Conservation (phyloP, 108 stramenopile species). For the Hondaea fermentalgiana region DNA sequence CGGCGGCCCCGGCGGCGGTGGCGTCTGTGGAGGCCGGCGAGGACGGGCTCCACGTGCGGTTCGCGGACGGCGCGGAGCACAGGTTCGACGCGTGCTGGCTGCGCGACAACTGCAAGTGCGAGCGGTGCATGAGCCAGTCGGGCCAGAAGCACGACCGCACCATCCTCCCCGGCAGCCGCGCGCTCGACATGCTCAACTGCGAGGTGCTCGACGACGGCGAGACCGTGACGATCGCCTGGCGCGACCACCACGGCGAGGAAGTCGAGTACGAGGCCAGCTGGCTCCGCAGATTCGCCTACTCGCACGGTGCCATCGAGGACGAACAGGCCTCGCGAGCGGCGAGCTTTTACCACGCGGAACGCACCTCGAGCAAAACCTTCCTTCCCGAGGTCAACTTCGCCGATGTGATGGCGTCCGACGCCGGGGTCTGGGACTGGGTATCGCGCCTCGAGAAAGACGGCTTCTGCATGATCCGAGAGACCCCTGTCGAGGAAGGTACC, state of each 20-base stretch:
- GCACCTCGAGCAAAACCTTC: neutral
- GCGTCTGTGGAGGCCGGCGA: neutral
- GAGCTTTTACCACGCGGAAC: neutral
- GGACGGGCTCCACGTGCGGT: neutral
- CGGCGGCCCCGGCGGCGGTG: neutral
- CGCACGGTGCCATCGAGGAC: neutral
- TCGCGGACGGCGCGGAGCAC: constrained; percentile 1
- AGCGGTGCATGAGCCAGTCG: neutral
- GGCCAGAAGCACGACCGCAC: constrained; percentile 1
- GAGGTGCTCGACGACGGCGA: neutral
- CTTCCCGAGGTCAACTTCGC: neutral
- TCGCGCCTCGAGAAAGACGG: neutral
- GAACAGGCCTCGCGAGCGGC: neutral
- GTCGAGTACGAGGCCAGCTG: constrained; percentile 10
- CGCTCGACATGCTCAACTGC: neutral
- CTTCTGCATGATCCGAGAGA: neutral
- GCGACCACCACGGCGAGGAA: neutral
- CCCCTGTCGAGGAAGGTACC: neutral
- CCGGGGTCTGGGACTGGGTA: neutral
- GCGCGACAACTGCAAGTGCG: constrained; percentile 16
- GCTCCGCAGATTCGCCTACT: neutral
- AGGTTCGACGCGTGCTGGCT: constrained; percentile 2
- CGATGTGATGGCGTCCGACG: neutral
- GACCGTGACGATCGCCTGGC: neutral
- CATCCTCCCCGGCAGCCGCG: neutral